Evolutionary conservation across 768 basidiomycete species (phyloP), one percentile per base, ranked within the genome.

Genomic region (Tulasnella sp.): DNA sequence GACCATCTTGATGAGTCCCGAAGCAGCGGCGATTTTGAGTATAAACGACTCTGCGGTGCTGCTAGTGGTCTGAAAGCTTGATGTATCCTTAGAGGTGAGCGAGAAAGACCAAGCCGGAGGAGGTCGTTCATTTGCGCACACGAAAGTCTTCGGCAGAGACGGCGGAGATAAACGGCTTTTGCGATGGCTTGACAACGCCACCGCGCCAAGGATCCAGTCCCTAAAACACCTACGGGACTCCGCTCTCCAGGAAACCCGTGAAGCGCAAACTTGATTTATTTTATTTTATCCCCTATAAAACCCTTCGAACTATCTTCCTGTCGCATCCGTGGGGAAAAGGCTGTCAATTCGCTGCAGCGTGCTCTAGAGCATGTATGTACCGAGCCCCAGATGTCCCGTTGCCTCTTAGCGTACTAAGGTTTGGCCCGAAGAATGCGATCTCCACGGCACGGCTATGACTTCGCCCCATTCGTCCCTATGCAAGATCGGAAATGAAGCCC

Each of bases 131-230:
- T 68, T 68, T 68, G 62, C 31, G 62, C 48, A 18, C 34, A 36
- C 62, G 36, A 34, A 68, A 68, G 62, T 68, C 62, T 68, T 68
- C 62, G 62, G 62, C 62, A 68, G 14, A 58, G 62, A 68, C 62
- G 62, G 62, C 62, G 62, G 62, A 68, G 27, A 68, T 68, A 68
- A 68, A 27, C 62, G 62, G 62, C 31, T n/a, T n/a, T 68, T 2
- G 62, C 7, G 5, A 34, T 68, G 42, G 42, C 6, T 52, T 34
- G n/a, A 34, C 34, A 21, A n/a, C 62, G 34, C 62, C 24, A 34
- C 21, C 48, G 18, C 62, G 21, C 62, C 16, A 14, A 44, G 14
- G 27, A 24, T 68, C 21, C 62, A 27, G 9, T 3, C 58, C n/a
- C 58, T 12, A 27, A 34, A 31, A 34, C 21, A 27, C 31, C n/a